Evolutionary conservation across 768 basidiomycete genomes (phyloP).

Genomic region (Amanita pallidorosea): DNA sequence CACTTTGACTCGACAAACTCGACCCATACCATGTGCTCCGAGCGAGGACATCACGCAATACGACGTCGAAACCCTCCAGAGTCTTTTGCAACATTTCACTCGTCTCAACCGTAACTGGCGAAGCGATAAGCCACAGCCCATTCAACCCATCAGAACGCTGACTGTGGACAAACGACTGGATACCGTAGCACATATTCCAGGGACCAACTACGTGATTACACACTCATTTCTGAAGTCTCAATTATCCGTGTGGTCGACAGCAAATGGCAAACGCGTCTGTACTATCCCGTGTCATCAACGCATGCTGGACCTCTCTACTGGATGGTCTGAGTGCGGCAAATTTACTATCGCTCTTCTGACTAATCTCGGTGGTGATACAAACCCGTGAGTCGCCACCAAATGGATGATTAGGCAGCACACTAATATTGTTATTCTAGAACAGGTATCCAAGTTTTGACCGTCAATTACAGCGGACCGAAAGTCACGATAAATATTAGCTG

Average conservation of each 20-base stretch:
- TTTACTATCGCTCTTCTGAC: constrained; percentile 18
- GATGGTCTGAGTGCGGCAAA: constrained; percentile 12
- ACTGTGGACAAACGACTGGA: constrained; percentile 11
- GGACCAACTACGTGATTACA: constrained; percentile 15
- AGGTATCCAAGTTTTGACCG: constrained; percentile 1
- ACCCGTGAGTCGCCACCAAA: constrained; percentile 6
- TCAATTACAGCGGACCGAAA: constrained; percentile 1
- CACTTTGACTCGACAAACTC: constrained; percentile 8
- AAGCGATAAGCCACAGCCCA: constrained; percentile 9
- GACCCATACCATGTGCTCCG: constrained; percentile 20
- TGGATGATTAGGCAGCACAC: background rate
- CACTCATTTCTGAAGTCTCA: constrained; percentile 12
- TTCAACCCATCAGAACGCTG: constrained; percentile 12
- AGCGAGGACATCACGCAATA: constrained; percentile 15
- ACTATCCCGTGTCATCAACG: constrained; percentile 7
- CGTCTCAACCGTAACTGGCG: constrained; percentile 21
- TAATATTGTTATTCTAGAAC: background rate
- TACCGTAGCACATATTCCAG: constrained; percentile 18
- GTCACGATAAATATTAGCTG: background rate
- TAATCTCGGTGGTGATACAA: background rate
- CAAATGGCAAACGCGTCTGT: constrained; percentile 7
- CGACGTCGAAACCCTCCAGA: constrained; percentile 12
- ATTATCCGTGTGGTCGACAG: constrained; percentile 13
- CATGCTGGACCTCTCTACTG: constrained; percentile 19
- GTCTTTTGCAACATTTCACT: constrained; percentile 15